These are phyloP conservation scores for Alternaria burnsii DNA, from an alignment of 2,329 filamentous ascomycete species.

Conservation along the genomic window DNA sequence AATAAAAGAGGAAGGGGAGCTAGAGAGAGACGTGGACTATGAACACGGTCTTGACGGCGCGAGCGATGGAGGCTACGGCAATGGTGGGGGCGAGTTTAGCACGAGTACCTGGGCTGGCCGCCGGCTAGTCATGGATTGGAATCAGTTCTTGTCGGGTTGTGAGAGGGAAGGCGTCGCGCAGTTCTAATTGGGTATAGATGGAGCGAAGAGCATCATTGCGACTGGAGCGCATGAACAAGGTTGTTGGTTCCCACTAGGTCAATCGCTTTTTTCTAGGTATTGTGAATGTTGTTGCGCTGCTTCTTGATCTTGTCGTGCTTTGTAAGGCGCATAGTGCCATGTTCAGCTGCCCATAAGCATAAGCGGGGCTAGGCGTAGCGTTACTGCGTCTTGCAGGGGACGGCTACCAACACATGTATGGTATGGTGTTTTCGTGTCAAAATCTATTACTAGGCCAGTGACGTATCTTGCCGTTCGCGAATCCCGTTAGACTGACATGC, in stretches of 20 bases:
- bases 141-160: constrained; percentile 20
- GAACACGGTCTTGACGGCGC: constrained; percentile 9
- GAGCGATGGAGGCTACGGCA: not conserved
- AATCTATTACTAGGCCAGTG: not conserved
- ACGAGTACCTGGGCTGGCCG: constrained; percentile 24
- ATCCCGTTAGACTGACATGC: not conserved
- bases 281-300: not conserved
- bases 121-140: constrained; percentile 25
- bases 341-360: not conserved
- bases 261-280: not conserved
- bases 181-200: constrained; percentile 12
- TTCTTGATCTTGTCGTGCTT: not conserved
- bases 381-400: not conserved
- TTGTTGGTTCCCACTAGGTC: not conserved
- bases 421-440: not conserved
- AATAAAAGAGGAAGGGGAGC: not conserved
- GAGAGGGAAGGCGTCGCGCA: constrained; percentile 33
- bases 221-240: not conserved
- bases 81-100: not conserved
- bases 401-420: not conserved
- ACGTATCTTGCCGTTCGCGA: not conserved
- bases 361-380: not conserved
- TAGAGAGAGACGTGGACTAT: not conserved
- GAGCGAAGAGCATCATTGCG: not conserved
- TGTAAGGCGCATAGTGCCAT: not conserved